Percentiles rank a stretch among this genome's conserved stretches.
Conservation (phyloP, 306 rosid genomes). For the Lathyrus aphaca region DNA sequence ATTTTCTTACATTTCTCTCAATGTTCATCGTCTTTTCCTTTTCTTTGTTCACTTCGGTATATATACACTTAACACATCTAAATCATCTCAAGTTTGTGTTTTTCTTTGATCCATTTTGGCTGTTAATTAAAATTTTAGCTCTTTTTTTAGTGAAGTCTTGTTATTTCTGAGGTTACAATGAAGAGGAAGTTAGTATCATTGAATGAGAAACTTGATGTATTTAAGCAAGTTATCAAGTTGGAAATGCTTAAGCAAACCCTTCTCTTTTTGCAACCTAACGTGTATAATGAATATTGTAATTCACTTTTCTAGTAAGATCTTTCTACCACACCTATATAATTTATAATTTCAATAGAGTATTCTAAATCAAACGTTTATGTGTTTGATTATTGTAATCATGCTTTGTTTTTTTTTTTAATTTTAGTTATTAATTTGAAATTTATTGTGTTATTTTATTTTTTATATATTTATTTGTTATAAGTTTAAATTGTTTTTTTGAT, state of each 20-base stretch:
- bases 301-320: slow-evolving; percentile 42
- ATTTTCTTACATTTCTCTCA: slow-evolving; percentile 92
- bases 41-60: slow-evolving; percentile 95
- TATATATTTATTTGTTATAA: too few relatives aligned
- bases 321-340: slow-evolving; percentile 36
- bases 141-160: not conserved
- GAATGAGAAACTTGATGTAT: slow-evolving; percentile 92
- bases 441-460: not conserved
- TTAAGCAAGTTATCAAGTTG: slow-evolving; percentile 90
- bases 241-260: slow-evolving; percentile 84
- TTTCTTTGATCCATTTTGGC: slow-evolving; percentile 17
- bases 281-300: slow-evolving; percentile 15
- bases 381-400: slow-evolving; percentile 18
- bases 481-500: too few relatives aligned
- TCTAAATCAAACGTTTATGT: slow-evolving; percentile 32
- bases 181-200: slow-evolving; percentile 93
- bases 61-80: not conserved
- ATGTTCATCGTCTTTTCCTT: slow-evolving; percentile 95
- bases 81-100: slow-evolving; percentile 9
- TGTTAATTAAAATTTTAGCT: not conserved
- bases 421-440: slow-evolving; percentile 25
- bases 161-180: slow-evolving; percentile 80
- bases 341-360: slow-evolving; percentile 37
- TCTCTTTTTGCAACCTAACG: slow-evolving; percentile 69
- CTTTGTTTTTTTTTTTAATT: slow-evolving; percentile 32